Conservation (phyloP, 2,329 filamentous ascomycete genomes). For the Aspergillus ruber region DNA sequence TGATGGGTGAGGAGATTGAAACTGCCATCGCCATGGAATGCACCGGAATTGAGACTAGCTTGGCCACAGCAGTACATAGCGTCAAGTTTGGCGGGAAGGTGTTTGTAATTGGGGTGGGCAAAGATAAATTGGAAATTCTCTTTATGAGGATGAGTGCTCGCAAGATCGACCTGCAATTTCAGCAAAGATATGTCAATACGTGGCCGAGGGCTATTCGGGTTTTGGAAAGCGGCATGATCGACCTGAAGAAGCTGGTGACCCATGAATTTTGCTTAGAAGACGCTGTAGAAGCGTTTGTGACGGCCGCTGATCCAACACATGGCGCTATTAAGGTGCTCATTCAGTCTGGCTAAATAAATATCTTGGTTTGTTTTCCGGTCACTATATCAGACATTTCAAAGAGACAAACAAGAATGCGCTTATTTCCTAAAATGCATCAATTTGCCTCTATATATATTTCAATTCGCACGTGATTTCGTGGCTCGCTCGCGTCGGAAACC, state of each 20-base stretch:
- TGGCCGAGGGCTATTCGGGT: slow-evolving; percentile 91
- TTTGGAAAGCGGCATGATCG: slow-evolving; percentile 74
- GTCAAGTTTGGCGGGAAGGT: slow-evolving; percentile 94
- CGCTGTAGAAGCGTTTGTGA: slow-evolving; percentile 82
- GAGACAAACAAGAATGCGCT: too few species aligned
- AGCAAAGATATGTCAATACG: slow-evolving; percentile 93
- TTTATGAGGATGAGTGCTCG: slow-evolving; percentile 89
- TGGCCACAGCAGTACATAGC: slow-evolving; percentile 78
- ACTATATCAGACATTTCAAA: too few species aligned
- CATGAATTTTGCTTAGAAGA: slow-evolving; percentile 83
- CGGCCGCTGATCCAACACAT: slow-evolving; percentile 77
- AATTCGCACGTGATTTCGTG: slow-evolving; percentile 26
- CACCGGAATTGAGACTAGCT: slow-evolving; percentile 87
- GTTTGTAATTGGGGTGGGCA: slow-evolving; percentile 92
- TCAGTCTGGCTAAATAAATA: too few species aligned
- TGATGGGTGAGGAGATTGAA: slow-evolving; percentile 52
- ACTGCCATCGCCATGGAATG: slow-evolving; percentile 70
- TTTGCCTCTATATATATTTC: neutral
- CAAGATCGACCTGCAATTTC: slow-evolving; percentile 92
- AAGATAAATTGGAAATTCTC: slow-evolving; percentile 89
- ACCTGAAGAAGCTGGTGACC: slow-evolving; percentile 76
- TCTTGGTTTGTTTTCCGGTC: too few species aligned
- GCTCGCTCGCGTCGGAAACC: slow-evolving; percentile 16
- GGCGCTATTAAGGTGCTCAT: slow-evolving; percentile 79
- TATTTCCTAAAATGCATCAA: too few species aligned